Conservation (phyloP, 2,329 filamentous ascomycete species). For the Fusarium sp. region DNA sequence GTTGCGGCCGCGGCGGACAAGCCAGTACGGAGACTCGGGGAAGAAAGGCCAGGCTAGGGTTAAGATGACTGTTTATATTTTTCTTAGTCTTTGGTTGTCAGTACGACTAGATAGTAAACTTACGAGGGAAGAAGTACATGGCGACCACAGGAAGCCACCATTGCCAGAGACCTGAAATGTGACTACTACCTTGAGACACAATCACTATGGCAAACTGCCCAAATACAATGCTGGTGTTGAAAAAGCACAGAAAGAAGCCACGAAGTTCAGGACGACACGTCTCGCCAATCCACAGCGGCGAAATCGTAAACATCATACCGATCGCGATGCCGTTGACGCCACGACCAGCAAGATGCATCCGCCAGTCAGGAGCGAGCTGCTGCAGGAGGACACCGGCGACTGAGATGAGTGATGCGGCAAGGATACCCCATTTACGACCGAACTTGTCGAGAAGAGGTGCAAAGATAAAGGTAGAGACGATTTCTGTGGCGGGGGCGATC, state of each 20-base stretch:
- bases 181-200: constrained; percentile 34
- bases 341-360: constrained; percentile 42
- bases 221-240: constrained; percentile 51
- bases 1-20: constrained; percentile 33
- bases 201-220: constrained; percentile 46
- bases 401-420: constrained; percentile 41
- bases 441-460: constrained; percentile 46
- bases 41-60: constrained; percentile 44
- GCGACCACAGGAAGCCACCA: constrained; percentile 45
- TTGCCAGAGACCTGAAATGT: constrained; percentile 43
- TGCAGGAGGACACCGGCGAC: constrained; percentile 45
- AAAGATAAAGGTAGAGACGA: constrained; percentile 40
- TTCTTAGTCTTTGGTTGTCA: neutral
- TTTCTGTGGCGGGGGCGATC: constrained; percentile 43
- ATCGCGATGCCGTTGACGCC: constrained; percentile 44
- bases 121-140: constrained; percentile 47
- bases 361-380: constrained; percentile 42
- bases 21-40: constrained; percentile 51
- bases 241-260: constrained; percentile 52
- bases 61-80: constrained; percentile 22
- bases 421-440: constrained; percentile 44
- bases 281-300: constrained; percentile 53
- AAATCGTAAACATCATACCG: constrained; percentile 50
- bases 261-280: constrained; percentile 49
- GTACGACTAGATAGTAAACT: constrained; percentile 6